phyloP scores from a whole-genome alignment of 306 rosid genomes.

The Hylodesmum podocarpum region DNA sequence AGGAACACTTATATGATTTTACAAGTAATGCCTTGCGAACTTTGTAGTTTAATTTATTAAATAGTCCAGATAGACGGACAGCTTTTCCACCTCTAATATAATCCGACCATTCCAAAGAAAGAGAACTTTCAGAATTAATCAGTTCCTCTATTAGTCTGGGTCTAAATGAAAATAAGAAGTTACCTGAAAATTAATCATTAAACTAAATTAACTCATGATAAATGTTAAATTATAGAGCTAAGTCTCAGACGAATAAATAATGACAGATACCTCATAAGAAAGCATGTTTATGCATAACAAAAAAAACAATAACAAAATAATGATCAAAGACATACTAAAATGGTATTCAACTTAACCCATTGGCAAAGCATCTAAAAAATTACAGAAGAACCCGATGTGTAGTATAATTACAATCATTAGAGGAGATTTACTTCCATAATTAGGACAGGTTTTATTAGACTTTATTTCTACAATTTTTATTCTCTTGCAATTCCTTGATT shows the following conservation, averaged over 20 bases:
- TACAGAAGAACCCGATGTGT: not conserved
- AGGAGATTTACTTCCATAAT: not conserved
- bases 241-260: not conserved
- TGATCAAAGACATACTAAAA: not conserved
- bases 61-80: conserved; percentile 76
- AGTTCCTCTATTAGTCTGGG: conserved; percentile 59
- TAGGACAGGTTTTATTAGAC: not conserved
- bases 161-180: conserved; percentile 84
- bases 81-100: conserved; percentile 89
- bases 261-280: not conserved
- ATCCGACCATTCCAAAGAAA: conserved; percentile 78
- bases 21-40: conserved; percentile 73
- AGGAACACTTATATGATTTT: conserved; percentile 62
- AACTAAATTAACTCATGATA: conserved; percentile 30
- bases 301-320: not conserved
- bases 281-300: not conserved
- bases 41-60: conserved; percentile 79
- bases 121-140: conserved; percentile 43
- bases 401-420: not conserved
- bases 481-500: not conserved
- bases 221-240: not conserved
- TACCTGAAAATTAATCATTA: conserved; percentile 67
- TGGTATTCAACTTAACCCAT: not conserved
- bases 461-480: not conserved
- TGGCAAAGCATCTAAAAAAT: not conserved